Evolutionary conservation across 2,329 filamentous ascomycete genomes (phyloP).

Genomic region (Passalora sequoiae): DNA sequence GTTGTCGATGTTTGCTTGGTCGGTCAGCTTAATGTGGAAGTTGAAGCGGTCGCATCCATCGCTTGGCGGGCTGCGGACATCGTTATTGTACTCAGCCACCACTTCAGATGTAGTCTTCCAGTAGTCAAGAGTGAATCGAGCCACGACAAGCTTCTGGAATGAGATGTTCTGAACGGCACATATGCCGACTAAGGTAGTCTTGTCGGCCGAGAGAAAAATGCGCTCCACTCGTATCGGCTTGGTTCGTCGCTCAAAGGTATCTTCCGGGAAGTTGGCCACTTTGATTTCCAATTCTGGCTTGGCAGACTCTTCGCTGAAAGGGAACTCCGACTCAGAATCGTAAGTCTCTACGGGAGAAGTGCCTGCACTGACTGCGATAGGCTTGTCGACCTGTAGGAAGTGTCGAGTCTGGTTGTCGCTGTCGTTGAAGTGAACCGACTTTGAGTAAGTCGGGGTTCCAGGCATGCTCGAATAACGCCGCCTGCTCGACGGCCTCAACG

Average conservation of each 20-base stretch:
- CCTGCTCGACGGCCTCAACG: conserved; percentile 72
- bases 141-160: conserved; percentile 84
- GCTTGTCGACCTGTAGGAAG: conserved; percentile 88
- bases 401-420: conserved; percentile 94
- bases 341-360: conserved; percentile 87
- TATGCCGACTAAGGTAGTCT: conserved; percentile 77
- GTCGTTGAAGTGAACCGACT: conserved; percentile 97
- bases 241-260: conserved; percentile 57
- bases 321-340: conserved; percentile 83
- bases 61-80: conserved; percentile 58
- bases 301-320: conserved; percentile 59
- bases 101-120: conserved; percentile 99
- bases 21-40: conserved; percentile 88
- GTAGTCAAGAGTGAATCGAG: conserved; percentile 92
- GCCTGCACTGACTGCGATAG: conserved; percentile 90
- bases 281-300: conserved; percentile 81
- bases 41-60: conserved; percentile 81
- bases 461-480: conserved; percentile 93
- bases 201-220: conserved; percentile 80
- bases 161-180: conserved; percentile 82
- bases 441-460: conserved; percentile 89
- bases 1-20: conserved; percentile 82
- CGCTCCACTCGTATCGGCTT: conserved; percentile 75
- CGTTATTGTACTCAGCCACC: conserved; percentile 76
- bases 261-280: conserved; percentile 73